Conservation (phyloP, 208 protist species). For the Leptomonas seymouri region DNA sequence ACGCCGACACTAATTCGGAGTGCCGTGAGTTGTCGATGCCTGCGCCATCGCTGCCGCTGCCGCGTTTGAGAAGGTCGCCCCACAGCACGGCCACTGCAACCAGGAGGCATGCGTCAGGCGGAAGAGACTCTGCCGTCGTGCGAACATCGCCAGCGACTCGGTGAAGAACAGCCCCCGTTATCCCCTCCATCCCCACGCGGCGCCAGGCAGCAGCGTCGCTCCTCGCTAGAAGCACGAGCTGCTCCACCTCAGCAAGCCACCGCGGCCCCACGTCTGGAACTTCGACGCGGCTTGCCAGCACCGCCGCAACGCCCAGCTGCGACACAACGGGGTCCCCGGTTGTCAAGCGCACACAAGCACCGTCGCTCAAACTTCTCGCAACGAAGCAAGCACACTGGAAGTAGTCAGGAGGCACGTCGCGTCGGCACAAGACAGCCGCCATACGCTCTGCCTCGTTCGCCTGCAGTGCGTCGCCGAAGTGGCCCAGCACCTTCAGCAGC, state of each 20-base stretch:
- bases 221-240: constrained; percentile 10
- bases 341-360: constrained; percentile 3
- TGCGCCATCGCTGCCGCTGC: neutral
- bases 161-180: constrained; percentile 26
- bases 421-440: constrained; percentile 7
- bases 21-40: neutral
- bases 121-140: neutral
- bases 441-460: constrained; percentile 11
- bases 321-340: constrained; percentile 1
- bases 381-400: constrained; percentile 36
- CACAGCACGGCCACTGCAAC: constrained; percentile 29
- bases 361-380: constrained; percentile 11
- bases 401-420: constrained; percentile 27
- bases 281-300: constrained; percentile 21
- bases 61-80: constrained; percentile 21
- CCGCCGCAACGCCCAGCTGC: constrained; percentile 21
- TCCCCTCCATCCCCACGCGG: constrained; percentile 29
- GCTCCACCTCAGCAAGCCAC: constrained; percentile 2
- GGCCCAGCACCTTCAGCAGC: constrained; percentile 15
- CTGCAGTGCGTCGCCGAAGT: constrained; percentile 14
- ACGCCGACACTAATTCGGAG: constrained; percentile 19
- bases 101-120: constrained; percentile 8
- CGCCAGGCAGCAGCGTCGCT: constrained; percentile 13
- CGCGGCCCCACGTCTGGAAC: neutral
- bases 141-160: constrained; percentile 3